Conservation (phyloP, 805 yeast species). For the Candida germanica region DNA sequence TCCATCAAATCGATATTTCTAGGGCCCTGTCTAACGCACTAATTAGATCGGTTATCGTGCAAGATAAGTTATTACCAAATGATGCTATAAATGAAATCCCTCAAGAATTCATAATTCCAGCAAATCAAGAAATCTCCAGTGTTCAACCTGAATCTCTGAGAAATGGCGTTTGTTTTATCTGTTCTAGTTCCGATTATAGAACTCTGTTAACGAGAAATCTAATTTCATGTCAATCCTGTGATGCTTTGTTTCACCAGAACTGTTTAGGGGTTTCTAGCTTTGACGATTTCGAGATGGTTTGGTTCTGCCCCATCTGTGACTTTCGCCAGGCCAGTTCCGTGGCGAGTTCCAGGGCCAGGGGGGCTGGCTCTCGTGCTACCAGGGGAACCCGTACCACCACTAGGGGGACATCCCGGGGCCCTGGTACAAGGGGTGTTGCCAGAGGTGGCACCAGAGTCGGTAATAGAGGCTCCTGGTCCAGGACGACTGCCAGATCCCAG, state of each 20-base stretch:
- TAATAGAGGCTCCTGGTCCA: too few species aligned
- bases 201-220: slow-evolving; percentile 16
- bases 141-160: not conserved
- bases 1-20: slow-evolving; percentile 27
- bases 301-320: slow-evolving; percentile 56
- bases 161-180: slow-evolving; percentile 17
- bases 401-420: not conserved
- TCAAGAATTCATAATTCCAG: slow-evolving; percentile 29
- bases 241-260: slow-evolving; percentile 35
- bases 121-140: not conserved
- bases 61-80: slow-evolving; percentile 31
- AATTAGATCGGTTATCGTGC: slow-evolving; percentile 16
- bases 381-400: not conserved
- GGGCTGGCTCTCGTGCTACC: not conserved
- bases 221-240: slow-evolving; percentile 32
- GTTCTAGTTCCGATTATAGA: slow-evolving; percentile 34
- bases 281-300: slow-evolving; percentile 14
- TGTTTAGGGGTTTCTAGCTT: slow-evolving; percentile 32
- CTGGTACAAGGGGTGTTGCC: slow-evolving; percentile 1
- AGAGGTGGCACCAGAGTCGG: not conserved
- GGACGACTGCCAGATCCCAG: not conserved
- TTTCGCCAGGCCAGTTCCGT: slow-evolving; percentile 29
- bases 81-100: slow-evolving; percentile 40
- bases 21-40: slow-evolving; percentile 6
- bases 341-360: not conserved